These are phyloP conservation scores for Naegleria gruberi DNA, from an alignment of 208 protist genomes.

Conservation along the genomic window DNA sequence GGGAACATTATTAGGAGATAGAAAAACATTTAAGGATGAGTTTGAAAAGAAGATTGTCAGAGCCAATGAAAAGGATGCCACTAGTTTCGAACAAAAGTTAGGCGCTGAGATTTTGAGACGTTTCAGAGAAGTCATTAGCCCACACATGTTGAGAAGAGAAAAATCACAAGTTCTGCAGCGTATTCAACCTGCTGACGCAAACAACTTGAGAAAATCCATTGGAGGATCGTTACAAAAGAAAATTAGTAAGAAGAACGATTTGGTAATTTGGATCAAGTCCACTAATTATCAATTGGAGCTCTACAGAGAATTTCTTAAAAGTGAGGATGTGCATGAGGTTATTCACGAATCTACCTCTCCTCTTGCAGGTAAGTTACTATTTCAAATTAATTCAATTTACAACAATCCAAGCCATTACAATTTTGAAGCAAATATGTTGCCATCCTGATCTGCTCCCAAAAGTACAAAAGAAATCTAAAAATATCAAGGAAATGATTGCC, in stretches of 20 bases:
- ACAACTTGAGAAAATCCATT: no score
- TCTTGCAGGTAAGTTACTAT: background rate
- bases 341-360: background rate
- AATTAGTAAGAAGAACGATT: slow-evolving; percentile 10
- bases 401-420: background rate
- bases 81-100: background rate
- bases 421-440: slow-evolving; percentile 2
- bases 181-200: no score
- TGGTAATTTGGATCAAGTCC: background rate
- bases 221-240: no score
- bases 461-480: background rate
- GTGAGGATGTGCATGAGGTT: background rate
- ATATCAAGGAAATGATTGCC: background rate
- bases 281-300: background rate
- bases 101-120: background rate
- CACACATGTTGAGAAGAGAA: background rate
- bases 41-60: slow-evolving; percentile 21
- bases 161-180: background rate
- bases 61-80: slow-evolving; percentile 14
- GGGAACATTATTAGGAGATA: slow-evolving; percentile 58
- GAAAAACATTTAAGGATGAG: background rate
- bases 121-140: background rate
- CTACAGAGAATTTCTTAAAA: background rate
- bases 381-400: no score
- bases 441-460: background rate